These are phyloP conservation scores for Solanum stenotomum DNA, from an alignment of 257 asterid genomes.

Conservation along the genomic window DNA sequence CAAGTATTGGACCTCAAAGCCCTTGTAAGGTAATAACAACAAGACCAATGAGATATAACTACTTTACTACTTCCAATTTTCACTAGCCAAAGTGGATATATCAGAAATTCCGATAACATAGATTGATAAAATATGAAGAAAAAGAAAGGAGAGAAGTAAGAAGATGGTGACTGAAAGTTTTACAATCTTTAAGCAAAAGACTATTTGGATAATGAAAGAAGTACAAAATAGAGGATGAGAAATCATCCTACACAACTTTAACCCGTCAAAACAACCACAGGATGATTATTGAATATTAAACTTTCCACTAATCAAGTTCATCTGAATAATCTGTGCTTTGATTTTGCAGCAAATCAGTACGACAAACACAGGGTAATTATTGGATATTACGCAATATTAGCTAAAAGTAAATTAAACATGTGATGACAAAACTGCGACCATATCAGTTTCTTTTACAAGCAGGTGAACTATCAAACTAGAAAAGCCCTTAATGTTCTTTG, in stretches of 20 bases:
- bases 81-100: neutral
- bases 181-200: neutral
- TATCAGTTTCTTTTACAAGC: neutral
- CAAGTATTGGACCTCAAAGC: neutral
- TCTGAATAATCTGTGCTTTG: neutral
- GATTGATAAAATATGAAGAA: neutral
- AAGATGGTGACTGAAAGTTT: neutral
- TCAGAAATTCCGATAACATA: neutral
- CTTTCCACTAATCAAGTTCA: neutral
- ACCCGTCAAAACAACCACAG: neutral
- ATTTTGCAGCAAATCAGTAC: neutral
- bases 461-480: neutral
- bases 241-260: neutral
- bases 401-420: neutral
- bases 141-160: neutral
- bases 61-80: neutral
- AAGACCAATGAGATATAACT: neutral
- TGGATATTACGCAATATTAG: neutral
- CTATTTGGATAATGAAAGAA: neutral
- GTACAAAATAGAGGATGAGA: neutral
- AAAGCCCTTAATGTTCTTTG: neutral
- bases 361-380: neutral
- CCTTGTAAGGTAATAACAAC: neutral
- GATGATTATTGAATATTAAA: neutral
- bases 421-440: neutral